phyloP scores from a whole-genome alignment of 108 stramenopile species.

The Cyclotella cryptica region DNA sequence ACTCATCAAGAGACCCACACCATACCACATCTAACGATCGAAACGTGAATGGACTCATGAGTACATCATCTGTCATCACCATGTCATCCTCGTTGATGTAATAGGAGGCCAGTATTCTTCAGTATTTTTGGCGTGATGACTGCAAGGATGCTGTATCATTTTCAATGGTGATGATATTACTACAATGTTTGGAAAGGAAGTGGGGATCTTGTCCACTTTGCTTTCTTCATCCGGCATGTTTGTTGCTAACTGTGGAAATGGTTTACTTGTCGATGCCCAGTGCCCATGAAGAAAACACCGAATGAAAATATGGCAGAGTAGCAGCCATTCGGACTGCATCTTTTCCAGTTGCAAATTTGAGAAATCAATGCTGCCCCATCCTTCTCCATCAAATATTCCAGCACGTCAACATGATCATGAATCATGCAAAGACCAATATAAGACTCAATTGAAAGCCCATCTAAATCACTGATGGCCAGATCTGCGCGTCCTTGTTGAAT shows the following conservation, averaged over 20 bases:
- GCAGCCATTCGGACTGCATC: conserved; percentile 53
- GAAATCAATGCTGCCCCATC: conserved; percentile 62
- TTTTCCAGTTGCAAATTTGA: conserved; percentile 63
- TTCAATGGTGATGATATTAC: conserved; percentile 43
- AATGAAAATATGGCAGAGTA: conserved; percentile 63
- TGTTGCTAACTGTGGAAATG: background rate
- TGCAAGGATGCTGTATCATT: conserved; percentile 33
- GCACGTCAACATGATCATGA: conserved; percentile 64
- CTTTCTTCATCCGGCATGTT: background rate
- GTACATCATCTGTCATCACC: conserved; percentile 71
- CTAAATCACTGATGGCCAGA: conserved; percentile 62
- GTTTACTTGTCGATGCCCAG: background rate
- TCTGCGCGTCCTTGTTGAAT: conserved; percentile 72
- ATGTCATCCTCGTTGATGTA: conserved; percentile 87
- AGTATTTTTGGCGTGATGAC: conserved; percentile 15
- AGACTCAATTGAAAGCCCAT: conserved; percentile 73
- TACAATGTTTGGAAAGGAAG: background rate
- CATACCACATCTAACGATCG: conserved; percentile 79
- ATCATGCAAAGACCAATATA: conserved; percentile 75
- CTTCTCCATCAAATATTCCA: conserved; percentile 64
- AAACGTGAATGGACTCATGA: conserved; percentile 88
- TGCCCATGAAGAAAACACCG: conserved; percentile 71
- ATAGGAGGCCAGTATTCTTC: conserved; percentile 61
- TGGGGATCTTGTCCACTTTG: background rate
- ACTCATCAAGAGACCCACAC: conserved; percentile 80